Conservation (phyloP, 495 filamentous ascomycete species). For the Penicillium verhagenii region DNA sequence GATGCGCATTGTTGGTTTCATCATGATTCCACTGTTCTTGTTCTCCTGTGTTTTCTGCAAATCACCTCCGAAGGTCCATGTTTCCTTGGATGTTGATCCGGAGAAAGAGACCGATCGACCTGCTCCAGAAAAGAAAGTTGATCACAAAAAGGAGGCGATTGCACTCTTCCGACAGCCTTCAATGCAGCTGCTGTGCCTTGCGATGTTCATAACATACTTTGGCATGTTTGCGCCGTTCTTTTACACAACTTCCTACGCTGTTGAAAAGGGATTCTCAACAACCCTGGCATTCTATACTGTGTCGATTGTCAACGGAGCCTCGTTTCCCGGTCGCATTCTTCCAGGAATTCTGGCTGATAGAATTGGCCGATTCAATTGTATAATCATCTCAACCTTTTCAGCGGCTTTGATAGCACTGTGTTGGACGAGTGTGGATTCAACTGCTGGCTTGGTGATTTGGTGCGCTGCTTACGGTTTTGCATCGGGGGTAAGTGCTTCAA, state of each 20-base stretch:
- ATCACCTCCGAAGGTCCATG: neutral
- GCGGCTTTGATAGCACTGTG: slow-evolving; percentile 51
- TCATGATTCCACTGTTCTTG: slow-evolving; percentile 53
- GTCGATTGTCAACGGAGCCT: slow-evolving; percentile 48
- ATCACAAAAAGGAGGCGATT: slow-evolving; percentile 16
- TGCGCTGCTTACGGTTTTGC: slow-evolving; percentile 39
- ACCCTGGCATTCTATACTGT: slow-evolving; percentile 43
- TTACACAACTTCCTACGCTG: slow-evolving; percentile 39
- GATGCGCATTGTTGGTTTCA: slow-evolving; percentile 48
- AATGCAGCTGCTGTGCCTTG: slow-evolving; percentile 49
- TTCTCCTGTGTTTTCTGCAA: slow-evolving; percentile 43
- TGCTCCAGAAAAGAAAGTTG: neutral
- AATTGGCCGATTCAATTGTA: slow-evolving; percentile 68
- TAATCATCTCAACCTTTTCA: slow-evolving; percentile 55
- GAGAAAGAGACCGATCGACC: neutral
- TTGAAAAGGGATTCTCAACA: slow-evolving; percentile 32
- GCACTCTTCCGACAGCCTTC: slow-evolving; percentile 23
- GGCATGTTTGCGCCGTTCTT: slow-evolving; percentile 51
- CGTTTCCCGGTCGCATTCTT: slow-evolving; percentile 39
- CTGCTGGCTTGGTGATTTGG: slow-evolving; percentile 36
- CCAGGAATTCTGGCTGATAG: slow-evolving; percentile 64
- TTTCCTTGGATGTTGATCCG: neutral
- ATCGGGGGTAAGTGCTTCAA: slow-evolving; percentile 33
- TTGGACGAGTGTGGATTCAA: slow-evolving; percentile 36
- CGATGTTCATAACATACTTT: slow-evolving; percentile 43